A percentile compares a stretch with the other conserved stretches of the same genome.
These are phyloP conservation scores for Senecio squalidus DNA, from an alignment of 140 eudicot genomes.

Conservation along the genomic window DNA sequence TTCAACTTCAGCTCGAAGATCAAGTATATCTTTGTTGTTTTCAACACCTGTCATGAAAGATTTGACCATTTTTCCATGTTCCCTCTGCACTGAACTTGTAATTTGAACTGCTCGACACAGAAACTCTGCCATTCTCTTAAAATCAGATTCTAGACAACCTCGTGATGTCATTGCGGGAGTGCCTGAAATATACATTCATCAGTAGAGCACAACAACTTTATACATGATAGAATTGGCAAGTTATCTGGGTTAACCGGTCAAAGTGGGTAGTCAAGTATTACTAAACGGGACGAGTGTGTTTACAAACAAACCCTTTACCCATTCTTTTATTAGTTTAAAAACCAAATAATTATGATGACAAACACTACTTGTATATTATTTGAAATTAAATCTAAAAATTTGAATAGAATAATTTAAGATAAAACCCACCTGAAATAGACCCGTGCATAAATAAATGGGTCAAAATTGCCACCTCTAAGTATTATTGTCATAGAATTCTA, in stretches of 20 bases:
- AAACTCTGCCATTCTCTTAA: constrained; percentile 78
- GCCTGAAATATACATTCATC: constrained; percentile 36
- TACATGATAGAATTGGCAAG: neutral
- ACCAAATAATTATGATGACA: too few relatives aligned
- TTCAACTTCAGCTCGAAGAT: constrained; percentile 65
- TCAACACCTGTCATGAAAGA: constrained; percentile 67
- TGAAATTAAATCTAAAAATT: too few relatives aligned
- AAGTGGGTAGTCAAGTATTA: too few relatives aligned
- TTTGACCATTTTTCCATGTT: constrained; percentile 60
- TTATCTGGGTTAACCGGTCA: too few relatives aligned
- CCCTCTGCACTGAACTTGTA: constrained; percentile 64
- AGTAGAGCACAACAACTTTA: neutral
- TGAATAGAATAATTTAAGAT: too few relatives aligned
- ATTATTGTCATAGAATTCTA: neutral
- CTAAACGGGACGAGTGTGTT: too few relatives aligned
- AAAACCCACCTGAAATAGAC: neutral
- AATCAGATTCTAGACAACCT: constrained; percentile 86
- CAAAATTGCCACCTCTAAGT: neutral
- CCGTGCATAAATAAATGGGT: neutral
- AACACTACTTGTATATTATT: too few relatives aligned
- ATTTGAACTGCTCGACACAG: constrained; percentile 79
- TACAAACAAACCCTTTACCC: too few relatives aligned
- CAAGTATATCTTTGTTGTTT: constrained; percentile 67
- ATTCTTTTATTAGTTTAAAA: too few relatives aligned
- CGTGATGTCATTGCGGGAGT: constrained; percentile 98